phyloP scores from a whole-genome alignment of 768 basidiomycete genomes.

The Daedaleopsis sinensis region DNA sequence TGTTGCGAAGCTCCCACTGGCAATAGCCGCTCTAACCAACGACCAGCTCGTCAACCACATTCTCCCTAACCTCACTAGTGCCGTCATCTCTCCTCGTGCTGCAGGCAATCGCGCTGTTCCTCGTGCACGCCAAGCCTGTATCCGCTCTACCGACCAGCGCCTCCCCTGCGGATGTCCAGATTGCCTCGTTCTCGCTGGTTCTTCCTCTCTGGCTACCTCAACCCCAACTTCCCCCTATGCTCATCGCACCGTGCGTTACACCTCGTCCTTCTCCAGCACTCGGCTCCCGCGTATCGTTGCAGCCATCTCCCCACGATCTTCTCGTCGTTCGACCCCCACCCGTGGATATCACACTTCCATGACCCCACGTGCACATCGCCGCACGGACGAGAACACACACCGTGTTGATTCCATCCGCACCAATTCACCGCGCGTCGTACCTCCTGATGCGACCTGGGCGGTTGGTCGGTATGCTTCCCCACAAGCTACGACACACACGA shows the following conservation, averaged over 20 bases:
- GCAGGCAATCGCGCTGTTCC: neutral
- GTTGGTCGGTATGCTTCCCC: neutral
- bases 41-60: slow-evolving; percentile 3
- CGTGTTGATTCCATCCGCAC: slow-evolving; percentile 3
- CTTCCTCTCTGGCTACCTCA: neutral
- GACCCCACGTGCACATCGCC: neutral
- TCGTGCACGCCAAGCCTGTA: slow-evolving; percentile 7
- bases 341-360: neutral
- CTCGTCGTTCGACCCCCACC: neutral
- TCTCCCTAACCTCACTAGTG: neutral
- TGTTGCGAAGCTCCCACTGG: slow-evolving; percentile 3
- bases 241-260: slow-evolving; percentile 6
- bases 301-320: neutral
- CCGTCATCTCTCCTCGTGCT: neutral
- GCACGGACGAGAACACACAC: slow-evolving; percentile 16
- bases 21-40: neutral
- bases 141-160: neutral
- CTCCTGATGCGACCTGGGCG: neutral
- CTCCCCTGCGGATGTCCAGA: slow-evolving; percentile 6
- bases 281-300: neutral
- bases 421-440: neutral
- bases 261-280: neutral
- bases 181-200: neutral
- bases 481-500: neutral
- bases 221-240: neutral